These are phyloP conservation scores for Avicennia marina DNA, from an alignment of 257 asterid genomes.

Conservation along the genomic window DNA sequence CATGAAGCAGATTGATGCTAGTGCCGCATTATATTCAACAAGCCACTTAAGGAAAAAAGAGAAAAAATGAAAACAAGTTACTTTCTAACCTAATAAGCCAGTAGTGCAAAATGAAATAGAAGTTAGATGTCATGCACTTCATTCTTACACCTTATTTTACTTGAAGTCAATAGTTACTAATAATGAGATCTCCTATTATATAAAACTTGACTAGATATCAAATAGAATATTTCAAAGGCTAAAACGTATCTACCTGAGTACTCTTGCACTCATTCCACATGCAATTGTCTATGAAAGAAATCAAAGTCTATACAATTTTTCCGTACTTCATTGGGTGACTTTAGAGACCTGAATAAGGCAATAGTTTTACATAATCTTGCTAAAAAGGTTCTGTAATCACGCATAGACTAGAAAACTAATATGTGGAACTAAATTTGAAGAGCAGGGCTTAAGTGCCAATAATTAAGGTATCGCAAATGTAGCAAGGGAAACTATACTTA, in stretches of 20 bases:
- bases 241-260: neutral
- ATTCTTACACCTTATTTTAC: neutral
- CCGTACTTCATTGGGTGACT: neutral
- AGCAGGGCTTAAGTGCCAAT: neutral
- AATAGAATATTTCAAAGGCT: neutral
- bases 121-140: neutral
- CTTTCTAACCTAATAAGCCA: conserved; percentile 2
- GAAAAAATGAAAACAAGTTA: conserved; percentile 19
- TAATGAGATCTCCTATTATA: neutral
- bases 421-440: neutral
- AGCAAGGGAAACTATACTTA: conserved; percentile 19
- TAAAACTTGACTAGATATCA: neutral
- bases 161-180: neutral
- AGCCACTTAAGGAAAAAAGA: conserved; percentile 71
- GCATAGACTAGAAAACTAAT: neutral
- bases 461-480: conserved; percentile 1
- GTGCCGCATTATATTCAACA: conserved; percentile 95
- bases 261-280: neutral
- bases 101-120: too few species aligned
- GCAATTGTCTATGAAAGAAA: neutral
- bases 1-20: conserved; percentile 95
- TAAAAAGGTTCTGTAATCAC: neutral
- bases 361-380: neutral
- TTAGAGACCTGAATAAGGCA: neutral
- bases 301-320: neutral